Conservation (phyloP, 1,284 basidiomycete species). For the Pascua sp. region DNA sequence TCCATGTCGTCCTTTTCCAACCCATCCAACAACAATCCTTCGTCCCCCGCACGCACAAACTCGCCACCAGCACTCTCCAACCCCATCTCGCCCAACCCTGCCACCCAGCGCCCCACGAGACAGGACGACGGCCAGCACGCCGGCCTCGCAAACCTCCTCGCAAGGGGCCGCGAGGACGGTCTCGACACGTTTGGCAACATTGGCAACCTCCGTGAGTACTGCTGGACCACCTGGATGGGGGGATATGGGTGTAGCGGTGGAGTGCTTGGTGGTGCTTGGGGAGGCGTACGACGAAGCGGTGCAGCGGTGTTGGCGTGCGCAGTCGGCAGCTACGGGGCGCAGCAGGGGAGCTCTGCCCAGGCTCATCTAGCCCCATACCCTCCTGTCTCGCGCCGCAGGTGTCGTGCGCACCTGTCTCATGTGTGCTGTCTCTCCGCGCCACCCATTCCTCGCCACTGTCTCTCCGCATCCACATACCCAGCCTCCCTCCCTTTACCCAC, state of each 20-base stretch:
- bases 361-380: too few species aligned
- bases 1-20: conserved; percentile 10
- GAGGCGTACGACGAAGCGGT: too few species aligned
- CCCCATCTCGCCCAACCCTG: conserved; percentile 23
- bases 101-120: conserved; percentile 33
- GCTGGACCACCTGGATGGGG: neutral
- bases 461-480: neutral
- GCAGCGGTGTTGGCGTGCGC: conserved; percentile 2
- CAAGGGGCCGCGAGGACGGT: conserved; percentile 73
- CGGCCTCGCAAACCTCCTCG: conserved; percentile 73
- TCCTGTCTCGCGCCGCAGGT: too few species aligned
- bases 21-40: conserved; percentile 17
- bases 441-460: too few species aligned
- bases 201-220: conserved; percentile 65
- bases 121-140: conserved; percentile 66
- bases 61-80: conserved; percentile 5
- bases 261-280: neutral
- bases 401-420: too few species aligned
- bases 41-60: conserved; percentile 20
- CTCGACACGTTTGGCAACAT: conserved; percentile 90
- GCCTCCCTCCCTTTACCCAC: neutral
- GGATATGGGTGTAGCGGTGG: neutral
- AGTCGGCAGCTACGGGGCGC: neutral
- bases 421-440: too few species aligned
- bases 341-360: too few species aligned